Base-by-base conservation (phyloP, 2,329 filamentous ascomycete species). In the Colletotrichum siamense region DNA sequence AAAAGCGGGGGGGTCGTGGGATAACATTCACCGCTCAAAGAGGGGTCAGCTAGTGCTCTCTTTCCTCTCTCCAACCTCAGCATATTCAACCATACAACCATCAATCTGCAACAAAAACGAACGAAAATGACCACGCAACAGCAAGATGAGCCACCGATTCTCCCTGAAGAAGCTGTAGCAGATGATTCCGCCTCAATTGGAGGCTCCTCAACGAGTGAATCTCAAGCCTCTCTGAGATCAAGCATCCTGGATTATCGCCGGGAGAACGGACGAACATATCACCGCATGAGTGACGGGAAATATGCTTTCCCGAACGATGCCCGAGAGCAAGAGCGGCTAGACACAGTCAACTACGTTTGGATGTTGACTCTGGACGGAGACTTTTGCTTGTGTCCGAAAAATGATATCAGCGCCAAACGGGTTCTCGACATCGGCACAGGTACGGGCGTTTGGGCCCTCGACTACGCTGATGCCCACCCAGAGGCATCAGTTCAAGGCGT, bases 301-400 rank as follows among this genome's bases (percentile, higher is more conserved):
- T 63, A 63, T 34, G 28, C 30, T 16, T 32, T 63, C 0, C 59
- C 59, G 1, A 63, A 63, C 59, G 59, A 63, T 15, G 59, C 2
- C 10, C n/a, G 44, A 4, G 44, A 52, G 44, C 44, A 52, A 13
- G 44, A 52, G 10, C 18, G 44, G 4, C 30, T 32, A n/a, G 22
- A 32, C 30, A 32, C 1, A 0, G 44, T 63, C 59, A 22, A 63
- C 1, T 1, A 63, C 12, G 28, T 63, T 0, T 63, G 59, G 59
- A 30, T 63, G 9, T 1, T 63, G 12, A 63, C 59, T 1, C 32
- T 30, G 1, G 80, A 81, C 0, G 80, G 80, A 8, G 80, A 82
- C 18, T 77, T 86, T 0, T 82, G 77, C 36, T 61, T 80, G 0
- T 79, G 77, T 5, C 85, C 85, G 32, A 30, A 36, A 8, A 36